Evolutionary conservation across 768 basidiomycete species (phyloP).

Genomic region (Kwoniella dendrophila): DNA sequence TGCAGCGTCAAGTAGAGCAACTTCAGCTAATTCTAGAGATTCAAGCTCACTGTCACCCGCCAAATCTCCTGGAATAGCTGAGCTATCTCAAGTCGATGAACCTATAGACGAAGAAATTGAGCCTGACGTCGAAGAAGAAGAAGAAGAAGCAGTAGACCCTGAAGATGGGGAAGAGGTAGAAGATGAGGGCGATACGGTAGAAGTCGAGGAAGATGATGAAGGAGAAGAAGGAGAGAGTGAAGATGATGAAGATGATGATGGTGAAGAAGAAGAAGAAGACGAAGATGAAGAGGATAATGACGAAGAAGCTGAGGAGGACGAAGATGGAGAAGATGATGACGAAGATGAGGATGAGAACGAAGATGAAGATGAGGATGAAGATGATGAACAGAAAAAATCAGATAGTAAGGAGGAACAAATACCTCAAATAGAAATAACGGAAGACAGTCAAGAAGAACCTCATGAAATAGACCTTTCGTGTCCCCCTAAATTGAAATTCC

Average conservation of each 20-base stretch:
- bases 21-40: not conserved
- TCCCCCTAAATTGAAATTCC: conserved; percentile 65
- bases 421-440: not conserved
- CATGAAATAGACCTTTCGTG: conserved; percentile 46
- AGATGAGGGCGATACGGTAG: not conserved
- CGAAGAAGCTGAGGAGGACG: conserved; percentile 23
- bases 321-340: conserved; percentile 15
- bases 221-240: conserved; percentile 22
- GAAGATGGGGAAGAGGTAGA: conserved; percentile 3
- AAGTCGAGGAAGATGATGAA: conserved; percentile 17
- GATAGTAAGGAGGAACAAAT: not conserved
- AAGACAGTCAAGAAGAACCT: conserved; percentile 47
- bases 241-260: conserved; percentile 13
- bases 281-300: conserved; percentile 35
- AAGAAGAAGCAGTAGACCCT: not conserved
- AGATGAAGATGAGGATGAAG: conserved; percentile 18
- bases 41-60: conserved; percentile 8
- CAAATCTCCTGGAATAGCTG: conserved; percentile 1
- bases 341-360: conserved; percentile 5
- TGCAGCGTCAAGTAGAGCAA: conserved; percentile 3
- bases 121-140: not conserved
- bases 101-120: not conserved
- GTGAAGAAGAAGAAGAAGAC: conserved; percentile 19
- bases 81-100: too few relatives aligned
- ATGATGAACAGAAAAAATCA: conserved; percentile 9